Conservation (phyloP, 176 grass and related monocot genomes). For the Typha latifolia region DNA sequence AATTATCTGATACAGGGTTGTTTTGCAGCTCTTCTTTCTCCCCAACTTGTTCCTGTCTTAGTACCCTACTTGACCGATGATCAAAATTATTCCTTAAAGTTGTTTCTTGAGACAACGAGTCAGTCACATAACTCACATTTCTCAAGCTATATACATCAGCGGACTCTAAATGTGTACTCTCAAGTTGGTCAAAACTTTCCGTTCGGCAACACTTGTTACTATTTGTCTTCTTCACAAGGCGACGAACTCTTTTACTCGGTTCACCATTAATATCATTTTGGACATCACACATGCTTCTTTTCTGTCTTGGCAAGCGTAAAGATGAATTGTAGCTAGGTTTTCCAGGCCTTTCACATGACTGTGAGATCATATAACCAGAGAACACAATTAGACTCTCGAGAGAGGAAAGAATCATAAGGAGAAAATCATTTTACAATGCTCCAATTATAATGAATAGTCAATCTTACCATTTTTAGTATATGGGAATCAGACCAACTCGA, state of each 20-base stretch:
- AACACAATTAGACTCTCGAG: not conserved
- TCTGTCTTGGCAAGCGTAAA: constrained; percentile 35
- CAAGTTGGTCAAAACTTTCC: constrained; percentile 15
- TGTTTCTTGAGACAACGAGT: constrained; percentile 27
- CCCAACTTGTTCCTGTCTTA: constrained; percentile 11
- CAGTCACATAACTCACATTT: constrained; percentile 11
- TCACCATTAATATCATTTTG: constrained; percentile 20
- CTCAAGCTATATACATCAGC: constrained; percentile 12
- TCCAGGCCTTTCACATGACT: constrained; percentile 22
- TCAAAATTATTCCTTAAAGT: constrained; percentile 7
- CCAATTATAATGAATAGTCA: not conserved
- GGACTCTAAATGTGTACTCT: constrained; percentile 9
- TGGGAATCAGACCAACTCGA: constrained; percentile 37
- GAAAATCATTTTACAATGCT: not conserved
- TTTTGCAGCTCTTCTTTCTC: constrained; percentile 11
- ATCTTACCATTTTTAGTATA: constrained; percentile 51
- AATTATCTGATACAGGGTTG: not conserved
- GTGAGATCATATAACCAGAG: constrained; percentile 18
- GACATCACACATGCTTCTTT: constrained; percentile 23
- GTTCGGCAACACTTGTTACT: constrained; percentile 20
- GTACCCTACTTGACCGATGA: constrained; percentile 24
- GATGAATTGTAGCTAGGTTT: constrained; percentile 22
- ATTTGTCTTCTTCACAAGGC: constrained; percentile 25
- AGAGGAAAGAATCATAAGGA: not conserved
- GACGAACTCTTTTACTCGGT: constrained; percentile 19